Conservation (phyloP, 225 moss, liverwort and hornwort species). For the Asterella californica region DNA sequence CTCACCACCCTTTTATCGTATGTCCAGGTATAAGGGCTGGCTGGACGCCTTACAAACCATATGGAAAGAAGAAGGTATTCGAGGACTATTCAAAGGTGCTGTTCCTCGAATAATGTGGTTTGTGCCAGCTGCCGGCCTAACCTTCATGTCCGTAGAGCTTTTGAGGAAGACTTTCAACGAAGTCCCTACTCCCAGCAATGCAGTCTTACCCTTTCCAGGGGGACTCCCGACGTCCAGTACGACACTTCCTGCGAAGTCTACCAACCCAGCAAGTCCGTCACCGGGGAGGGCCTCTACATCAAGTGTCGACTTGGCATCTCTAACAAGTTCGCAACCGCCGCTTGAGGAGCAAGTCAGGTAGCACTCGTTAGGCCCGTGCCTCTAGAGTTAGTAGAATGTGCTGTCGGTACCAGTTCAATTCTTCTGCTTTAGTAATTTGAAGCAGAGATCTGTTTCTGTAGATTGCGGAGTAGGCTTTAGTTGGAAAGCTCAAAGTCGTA, state of each 20-base stretch:
- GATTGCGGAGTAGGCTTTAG: slow-evolving; percentile 4
- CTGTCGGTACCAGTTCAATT: background rate
- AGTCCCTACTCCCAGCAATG: slow-evolving; percentile 17
- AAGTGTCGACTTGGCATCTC: slow-evolving; percentile 32
- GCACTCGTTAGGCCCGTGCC: slow-evolving; percentile 30
- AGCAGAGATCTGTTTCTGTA: slow-evolving; percentile 1
- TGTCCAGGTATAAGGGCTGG: slow-evolving; percentile 76
- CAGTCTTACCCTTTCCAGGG: slow-evolving; percentile 13
- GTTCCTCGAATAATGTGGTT: slow-evolving; percentile 89
- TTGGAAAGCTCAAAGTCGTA: slow-evolving; percentile 3
- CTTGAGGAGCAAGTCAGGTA: slow-evolving; percentile 40
- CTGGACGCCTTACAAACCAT: slow-evolving; percentile 82
- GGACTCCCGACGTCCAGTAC: background rate
- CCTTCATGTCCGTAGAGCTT: slow-evolving; percentile 93
- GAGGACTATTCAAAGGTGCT: slow-evolving; percentile 83
- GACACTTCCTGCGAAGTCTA: background rate
- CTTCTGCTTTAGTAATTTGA: background rate
- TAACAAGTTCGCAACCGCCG: slow-evolving; percentile 28
- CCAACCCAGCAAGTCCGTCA: background rate
- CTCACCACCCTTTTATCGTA: no score
- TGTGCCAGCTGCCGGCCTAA: slow-evolving; percentile 90
- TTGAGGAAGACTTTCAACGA: slow-evolving; percentile 80
- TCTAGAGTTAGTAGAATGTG: background rate
- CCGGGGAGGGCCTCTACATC: slow-evolving; percentile 2
- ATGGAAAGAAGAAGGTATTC: slow-evolving; percentile 74